These are phyloP conservation scores for Cryptococcus hybrid DNA, from an alignment of 1,284 basidiomycete species.

Conservation along the genomic window DNA sequence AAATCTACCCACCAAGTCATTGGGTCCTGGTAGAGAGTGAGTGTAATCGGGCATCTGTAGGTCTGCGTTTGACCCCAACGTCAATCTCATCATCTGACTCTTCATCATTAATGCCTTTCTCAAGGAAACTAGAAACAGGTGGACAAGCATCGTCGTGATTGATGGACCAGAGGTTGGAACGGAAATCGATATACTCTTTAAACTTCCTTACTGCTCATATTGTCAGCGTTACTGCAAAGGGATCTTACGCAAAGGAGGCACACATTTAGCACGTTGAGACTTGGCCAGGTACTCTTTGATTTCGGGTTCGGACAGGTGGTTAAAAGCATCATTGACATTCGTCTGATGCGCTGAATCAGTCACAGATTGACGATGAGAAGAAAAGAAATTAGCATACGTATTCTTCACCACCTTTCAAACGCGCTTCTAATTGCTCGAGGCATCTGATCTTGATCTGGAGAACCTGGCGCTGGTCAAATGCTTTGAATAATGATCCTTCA, in stretches of 20 bases:
- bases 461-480: constrained; percentile 16
- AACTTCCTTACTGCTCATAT: constrained; percentile 51
- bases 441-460: constrained; percentile 40
- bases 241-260: constrained; percentile 2
- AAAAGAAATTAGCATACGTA: constrained; percentile 45
- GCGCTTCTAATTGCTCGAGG: constrained; percentile 60
- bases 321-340: constrained; percentile 16
- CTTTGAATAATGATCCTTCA: constrained; percentile 13
- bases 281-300: constrained; percentile 22
- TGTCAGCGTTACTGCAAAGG: neutral
- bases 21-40: constrained; percentile 64
- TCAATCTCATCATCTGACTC: constrained; percentile 67
- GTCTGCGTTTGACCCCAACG: constrained; percentile 77
- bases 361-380: constrained; percentile 21
- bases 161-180: constrained; percentile 65
- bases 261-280: constrained; percentile 26
- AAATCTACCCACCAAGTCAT: constrained; percentile 53
- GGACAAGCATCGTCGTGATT: constrained; percentile 65
- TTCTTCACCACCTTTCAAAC: constrained; percentile 56
- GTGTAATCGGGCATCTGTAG: constrained; percentile 74
- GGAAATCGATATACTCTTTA: constrained; percentile 64
- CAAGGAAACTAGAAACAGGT: constrained; percentile 67
- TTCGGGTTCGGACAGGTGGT: constrained; percentile 7
- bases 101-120: constrained; percentile 65
- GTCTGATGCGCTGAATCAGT: constrained; percentile 3